phyloP scores from a whole-genome alignment of 1,284 basidiomycete genomes.

The Sutorius eximius region DNA sequence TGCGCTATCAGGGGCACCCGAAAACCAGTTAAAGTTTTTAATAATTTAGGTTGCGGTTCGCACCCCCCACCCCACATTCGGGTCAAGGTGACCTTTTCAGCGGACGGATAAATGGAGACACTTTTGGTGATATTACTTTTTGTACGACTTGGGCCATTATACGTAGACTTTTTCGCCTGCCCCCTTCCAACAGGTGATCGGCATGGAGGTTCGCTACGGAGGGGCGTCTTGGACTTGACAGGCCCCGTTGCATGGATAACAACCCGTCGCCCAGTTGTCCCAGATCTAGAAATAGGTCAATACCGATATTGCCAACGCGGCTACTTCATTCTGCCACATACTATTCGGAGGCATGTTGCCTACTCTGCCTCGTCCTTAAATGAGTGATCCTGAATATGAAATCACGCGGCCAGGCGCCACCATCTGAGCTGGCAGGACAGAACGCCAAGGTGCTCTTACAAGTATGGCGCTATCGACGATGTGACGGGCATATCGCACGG shows the following conservation, averaged over 20 bases:
- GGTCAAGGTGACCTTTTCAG: constrained; percentile 3
- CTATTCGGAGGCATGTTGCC: constrained; percentile 5
- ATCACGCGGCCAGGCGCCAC: neutral
- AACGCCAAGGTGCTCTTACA: neutral
- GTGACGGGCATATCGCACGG: neutral
- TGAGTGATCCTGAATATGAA: constrained; percentile 3
- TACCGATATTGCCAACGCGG: neutral
- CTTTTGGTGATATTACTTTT: neutral
- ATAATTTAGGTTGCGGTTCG: constrained; percentile 21
- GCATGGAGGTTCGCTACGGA: neutral
- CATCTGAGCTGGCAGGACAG: neutral
- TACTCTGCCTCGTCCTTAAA: neutral
- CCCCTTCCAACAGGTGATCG: neutral
- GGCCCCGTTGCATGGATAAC: neutral
- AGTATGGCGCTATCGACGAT: neutral
- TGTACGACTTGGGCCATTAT: neutral
- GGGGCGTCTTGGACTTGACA: neutral
- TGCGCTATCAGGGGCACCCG: neutral
- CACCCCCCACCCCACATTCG: constrained; percentile 16
- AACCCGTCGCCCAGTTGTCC: constrained; percentile 10
- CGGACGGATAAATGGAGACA: neutral
- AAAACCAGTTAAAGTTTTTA: constrained; percentile 27
- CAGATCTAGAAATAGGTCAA: constrained; percentile 14
- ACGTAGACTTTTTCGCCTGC: neutral
- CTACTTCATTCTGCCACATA: constrained; percentile 10